Base-by-base conservation (phyloP, 768 basidiomycete species). In the Inosperma sp. region DNA sequence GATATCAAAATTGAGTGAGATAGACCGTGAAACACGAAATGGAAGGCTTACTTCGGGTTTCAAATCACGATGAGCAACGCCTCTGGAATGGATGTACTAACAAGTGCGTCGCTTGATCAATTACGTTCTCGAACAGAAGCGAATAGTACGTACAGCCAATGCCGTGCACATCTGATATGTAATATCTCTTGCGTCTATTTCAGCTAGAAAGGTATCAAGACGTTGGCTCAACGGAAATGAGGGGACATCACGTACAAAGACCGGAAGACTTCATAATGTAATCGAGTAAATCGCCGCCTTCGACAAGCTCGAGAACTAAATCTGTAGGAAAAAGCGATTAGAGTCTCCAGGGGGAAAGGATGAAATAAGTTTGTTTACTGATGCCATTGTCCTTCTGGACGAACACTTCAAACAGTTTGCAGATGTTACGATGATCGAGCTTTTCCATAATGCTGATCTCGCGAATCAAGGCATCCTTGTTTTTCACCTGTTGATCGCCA, bases 41-140 rank as follows among this genome's bases (percentile, higher is more conserved):
- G 43, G 13, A 52, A 42, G 26, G 61, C 55, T 41, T 67, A 83
- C 83, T 72, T 89, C 87, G 1, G 95, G 94, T 66, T 96, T 96
- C 37, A 97, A 70, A 65, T 99, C 96, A 37, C 96, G 86, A 68
- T 98, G 95, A 0, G 92, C 80, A 37, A 99, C 84, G 13, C 85
- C 86, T 60, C 81, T 72, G 7, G 71, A 72, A 53, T 89, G 88
- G 43, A 88, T 81, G 57, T 87, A 89, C 74, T 78, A 41, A 17
- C 29, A 25, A 43, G 14, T n/a, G n/a, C n/a, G n/a, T n/a, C n/a
- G n/a, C 19, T 44, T 7, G 17, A 33, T 17, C 27, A 35, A 36
- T 37, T 50, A 30, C 22, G 31, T 34, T 21, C 16, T 2, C 48
- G 13, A 7, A 39, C 10, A 7, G 3, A 34, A 39, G 5, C 22